Conservation (phyloP, 495 filamentous ascomycete genomes). For the Parachaetomium inaequale region DNA sequence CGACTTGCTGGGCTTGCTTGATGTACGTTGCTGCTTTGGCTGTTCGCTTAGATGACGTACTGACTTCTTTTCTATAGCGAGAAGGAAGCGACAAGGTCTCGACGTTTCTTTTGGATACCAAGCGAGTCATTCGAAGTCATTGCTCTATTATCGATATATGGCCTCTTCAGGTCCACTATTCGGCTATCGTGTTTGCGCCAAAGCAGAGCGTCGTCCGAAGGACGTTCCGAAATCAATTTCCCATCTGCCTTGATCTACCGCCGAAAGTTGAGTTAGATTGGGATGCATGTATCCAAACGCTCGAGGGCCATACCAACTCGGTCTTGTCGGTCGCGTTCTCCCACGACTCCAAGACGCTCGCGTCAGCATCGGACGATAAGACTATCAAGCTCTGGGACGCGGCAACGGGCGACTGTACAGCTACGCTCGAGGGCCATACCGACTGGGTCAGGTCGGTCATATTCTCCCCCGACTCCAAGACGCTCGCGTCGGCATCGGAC, state of each 20-base stretch:
- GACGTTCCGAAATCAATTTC: slow-evolving; percentile 22
- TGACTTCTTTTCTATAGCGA: background rate
- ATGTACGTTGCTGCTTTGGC: slow-evolving; percentile 16
- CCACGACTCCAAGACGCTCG: slow-evolving; percentile 23
- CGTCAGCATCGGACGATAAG: slow-evolving; percentile 32
- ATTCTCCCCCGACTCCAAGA: slow-evolving; percentile 15
- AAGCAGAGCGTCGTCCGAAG: slow-evolving; percentile 21
- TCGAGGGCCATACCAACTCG: background rate
- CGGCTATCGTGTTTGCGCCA: slow-evolving; percentile 21
- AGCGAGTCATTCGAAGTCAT: slow-evolving; percentile 31
- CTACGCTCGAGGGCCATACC: slow-evolving; percentile 1
- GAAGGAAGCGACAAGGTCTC: slow-evolving; percentile 4
- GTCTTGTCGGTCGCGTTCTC: slow-evolving; percentile 16
- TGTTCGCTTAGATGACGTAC: background rate
- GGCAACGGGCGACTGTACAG: slow-evolving; percentile 18
- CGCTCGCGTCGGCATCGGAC: slow-evolving; percentile 33
- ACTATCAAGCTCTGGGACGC: slow-evolving; percentile 40
- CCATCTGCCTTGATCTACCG: background rate
- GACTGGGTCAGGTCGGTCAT: background rate
- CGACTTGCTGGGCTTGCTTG: slow-evolving; percentile 18
- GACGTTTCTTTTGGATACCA: slow-evolving; percentile 19
- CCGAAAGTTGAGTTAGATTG: background rate
- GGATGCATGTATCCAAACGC: slow-evolving; percentile 13
- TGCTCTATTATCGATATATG: slow-evolving; percentile 27
- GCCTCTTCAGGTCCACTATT: slow-evolving; percentile 19